Percentiles rank a stretch among this genome's conserved stretches.
Evolutionary conservation across 495 filamentous ascomycete species (phyloP).

Genomic region (Aspergillus coremiiformis): DNA sequence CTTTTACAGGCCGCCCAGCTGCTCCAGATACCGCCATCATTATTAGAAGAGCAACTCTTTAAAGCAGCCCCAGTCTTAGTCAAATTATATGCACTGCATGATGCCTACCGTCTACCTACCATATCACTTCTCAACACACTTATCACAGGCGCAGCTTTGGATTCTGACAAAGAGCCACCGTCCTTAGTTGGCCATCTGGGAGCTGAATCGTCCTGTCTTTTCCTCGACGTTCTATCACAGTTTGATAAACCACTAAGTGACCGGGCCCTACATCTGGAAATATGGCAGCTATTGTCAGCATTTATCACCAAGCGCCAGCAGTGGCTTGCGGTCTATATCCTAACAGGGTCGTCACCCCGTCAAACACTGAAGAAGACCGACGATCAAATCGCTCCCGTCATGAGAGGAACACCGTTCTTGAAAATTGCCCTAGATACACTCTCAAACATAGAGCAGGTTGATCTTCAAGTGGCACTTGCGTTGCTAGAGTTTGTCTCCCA

Average conservation of each 20-base stretch:
- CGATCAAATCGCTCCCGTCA: constrained; percentile 25
- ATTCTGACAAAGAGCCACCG: constrained; percentile 61
- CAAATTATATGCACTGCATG: constrained; percentile 67
- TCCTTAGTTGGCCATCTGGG: constrained; percentile 86
- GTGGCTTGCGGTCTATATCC: constrained; percentile 87
- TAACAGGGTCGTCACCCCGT: constrained; percentile 78
- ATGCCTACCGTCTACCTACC: constrained; percentile 55
- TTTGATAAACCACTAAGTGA: constrained; percentile 71
- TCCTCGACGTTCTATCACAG: constrained; percentile 68
- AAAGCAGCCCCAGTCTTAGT: constrained; percentile 66
- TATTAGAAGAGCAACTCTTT: constrained; percentile 73
- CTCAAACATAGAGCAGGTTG: constrained; percentile 55
- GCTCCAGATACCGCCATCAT: constrained; percentile 49
- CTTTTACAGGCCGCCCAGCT: constrained; percentile 63
- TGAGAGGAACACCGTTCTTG: constrained; percentile 57
- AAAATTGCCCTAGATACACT: constrained; percentile 67
- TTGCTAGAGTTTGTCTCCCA: constrained; percentile 80
- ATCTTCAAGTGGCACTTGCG: constrained; percentile 55
- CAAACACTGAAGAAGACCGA: constrained; percentile 56
- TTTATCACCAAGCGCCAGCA: constrained; percentile 86
- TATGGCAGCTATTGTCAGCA: constrained; percentile 83
- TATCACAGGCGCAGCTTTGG: constrained; percentile 57
- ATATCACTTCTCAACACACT: constrained; percentile 66
- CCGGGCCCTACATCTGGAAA: constrained; percentile 49
- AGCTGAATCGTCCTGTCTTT: constrained; percentile 69